A percentile compares a stretch with the other conserved stretches of the same genome.
Evolutionary conservation across 169 alveolate species (phyloP).

Genomic region (Cryptosporidium baileyi): DNA sequence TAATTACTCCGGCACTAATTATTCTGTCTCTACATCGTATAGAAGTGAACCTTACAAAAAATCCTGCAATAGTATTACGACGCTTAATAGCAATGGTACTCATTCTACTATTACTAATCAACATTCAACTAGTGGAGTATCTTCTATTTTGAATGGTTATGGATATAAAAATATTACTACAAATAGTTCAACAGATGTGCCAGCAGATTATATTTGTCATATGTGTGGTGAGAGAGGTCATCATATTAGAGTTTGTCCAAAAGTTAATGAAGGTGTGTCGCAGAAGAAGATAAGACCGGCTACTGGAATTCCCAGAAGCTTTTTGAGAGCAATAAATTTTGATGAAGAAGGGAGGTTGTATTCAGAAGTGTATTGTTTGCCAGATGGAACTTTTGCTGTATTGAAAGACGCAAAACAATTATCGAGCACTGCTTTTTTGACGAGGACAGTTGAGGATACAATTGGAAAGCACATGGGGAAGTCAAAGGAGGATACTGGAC

Average conservation of each 20-base stretch:
- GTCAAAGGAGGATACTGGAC: constrained; percentile 53
- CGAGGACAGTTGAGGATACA: constrained; percentile 84
- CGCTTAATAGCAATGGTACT: background rate
- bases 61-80: background rate
- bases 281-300: constrained; percentile 84
- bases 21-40: too few species aligned
- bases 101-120: background rate
- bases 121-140: background rate
- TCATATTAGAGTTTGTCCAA: constrained; percentile 81
- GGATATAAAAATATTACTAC: background rate
- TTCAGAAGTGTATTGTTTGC: constrained; percentile 77
- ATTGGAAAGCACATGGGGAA: constrained; percentile 77
- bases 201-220: constrained; percentile 81
- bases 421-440: constrained; percentile 84
- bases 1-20: background rate
- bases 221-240: constrained; percentile 88
- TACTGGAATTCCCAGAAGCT: constrained; percentile 87
- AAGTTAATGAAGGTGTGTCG: constrained; percentile 77
- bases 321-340: constrained; percentile 77
- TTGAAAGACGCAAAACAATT: constrained; percentile 83
- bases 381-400: constrained; percentile 85
- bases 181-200: constrained; percentile 20
- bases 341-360: constrained; percentile 76
- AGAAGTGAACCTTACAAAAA: constrained; percentile 52
- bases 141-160: background rate